These are phyloP conservation scores for Dendrobium officinale DNA, from an alignment of 106 monocot species.

Conservation along the genomic window DNA sequence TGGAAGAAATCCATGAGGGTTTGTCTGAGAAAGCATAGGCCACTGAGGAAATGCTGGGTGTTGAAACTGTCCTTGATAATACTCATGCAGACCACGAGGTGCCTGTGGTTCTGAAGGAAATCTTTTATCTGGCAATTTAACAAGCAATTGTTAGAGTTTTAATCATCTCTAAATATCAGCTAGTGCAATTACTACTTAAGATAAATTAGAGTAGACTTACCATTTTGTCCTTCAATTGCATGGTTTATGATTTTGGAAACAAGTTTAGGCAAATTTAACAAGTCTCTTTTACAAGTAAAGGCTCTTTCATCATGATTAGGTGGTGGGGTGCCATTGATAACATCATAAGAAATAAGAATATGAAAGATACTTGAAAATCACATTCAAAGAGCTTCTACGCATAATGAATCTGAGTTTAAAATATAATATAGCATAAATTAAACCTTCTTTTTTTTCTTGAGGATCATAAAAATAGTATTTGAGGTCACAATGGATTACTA, in stretches of 20 bases:
- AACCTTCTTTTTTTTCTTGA: not conserved
- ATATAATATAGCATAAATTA: not conserved
- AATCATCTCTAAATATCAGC: not conserved
- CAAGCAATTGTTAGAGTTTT: conserved; percentile 3
- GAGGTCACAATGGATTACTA: not conserved
- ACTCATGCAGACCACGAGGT: conserved; percentile 15
- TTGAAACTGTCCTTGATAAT: conserved; percentile 27
- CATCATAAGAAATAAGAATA: not conserved
- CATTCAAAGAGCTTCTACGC: not conserved
- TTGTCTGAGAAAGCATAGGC: conserved; percentile 62
- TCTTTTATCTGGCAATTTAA: conserved; percentile 24
- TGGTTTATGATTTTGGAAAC: not conserved
- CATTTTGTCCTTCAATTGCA: not conserved
- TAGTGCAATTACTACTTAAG: not conserved
- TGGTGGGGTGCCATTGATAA: not conserved
- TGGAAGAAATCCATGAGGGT: conserved; percentile 45
- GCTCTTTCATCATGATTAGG: not conserved
- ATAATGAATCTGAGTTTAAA: not conserved
- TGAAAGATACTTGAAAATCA: not conserved
- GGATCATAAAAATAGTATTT: not conserved
- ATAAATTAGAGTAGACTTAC: not conserved
- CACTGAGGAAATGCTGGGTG: conserved; percentile 68
- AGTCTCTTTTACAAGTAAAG: not conserved
- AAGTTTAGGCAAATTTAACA: not conserved
- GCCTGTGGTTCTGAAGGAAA: conserved; percentile 19